phyloP scores from a whole-genome alignment of 345 rosid genomes.

The Cardamine occulta region DNA sequence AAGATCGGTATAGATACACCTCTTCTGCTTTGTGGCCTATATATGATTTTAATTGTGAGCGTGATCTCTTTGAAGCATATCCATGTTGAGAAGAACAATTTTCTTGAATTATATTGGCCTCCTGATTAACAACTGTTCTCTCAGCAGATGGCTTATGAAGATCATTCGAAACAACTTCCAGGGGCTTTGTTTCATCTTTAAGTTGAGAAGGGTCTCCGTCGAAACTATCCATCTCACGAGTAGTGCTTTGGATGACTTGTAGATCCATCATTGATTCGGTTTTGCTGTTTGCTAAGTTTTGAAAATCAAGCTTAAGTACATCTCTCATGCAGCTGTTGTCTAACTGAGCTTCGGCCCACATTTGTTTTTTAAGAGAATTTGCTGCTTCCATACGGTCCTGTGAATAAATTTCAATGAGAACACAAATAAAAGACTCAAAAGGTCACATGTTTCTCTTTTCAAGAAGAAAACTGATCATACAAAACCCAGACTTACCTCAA shows the following conservation, averaged over 20 bases:
- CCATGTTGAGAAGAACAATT: slow-evolving; percentile 60
- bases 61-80: slow-evolving; percentile 78
- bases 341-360: slow-evolving; percentile 97
- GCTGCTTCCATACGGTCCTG: slow-evolving; percentile 99
- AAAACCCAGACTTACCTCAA: slow-evolving; percentile 65
- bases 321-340: slow-evolving; percentile 88
- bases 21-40: slow-evolving; percentile 92
- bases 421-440: slow-evolving; percentile 14
- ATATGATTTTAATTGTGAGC: slow-evolving; percentile 86
- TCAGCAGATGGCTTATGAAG: slow-evolving; percentile 51
- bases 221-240: slow-evolving; percentile 31
- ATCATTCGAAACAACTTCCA: slow-evolving; percentile 56
- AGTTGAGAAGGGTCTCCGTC: slow-evolving; percentile 61
- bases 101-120: slow-evolving; percentile 59
- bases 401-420: slow-evolving; percentile 36
- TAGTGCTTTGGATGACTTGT: slow-evolving; percentile 26
- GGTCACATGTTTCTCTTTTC: slow-evolving; percentile 17
- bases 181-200: slow-evolving; percentile 59
- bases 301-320: slow-evolving; percentile 65
- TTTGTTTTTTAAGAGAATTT: slow-evolving; percentile 94
- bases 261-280: slow-evolving; percentile 47
- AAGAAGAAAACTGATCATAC: slow-evolving; percentile 12
- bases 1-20: slow-evolving; percentile 86
- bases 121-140: slow-evolving; percentile 50
- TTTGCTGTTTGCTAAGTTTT: slow-evolving; percentile 53